These are phyloP conservation scores for Cenchrus americanus DNA, from an alignment of 176 grass and related monocot species.

Conservation along the genomic window DNA sequence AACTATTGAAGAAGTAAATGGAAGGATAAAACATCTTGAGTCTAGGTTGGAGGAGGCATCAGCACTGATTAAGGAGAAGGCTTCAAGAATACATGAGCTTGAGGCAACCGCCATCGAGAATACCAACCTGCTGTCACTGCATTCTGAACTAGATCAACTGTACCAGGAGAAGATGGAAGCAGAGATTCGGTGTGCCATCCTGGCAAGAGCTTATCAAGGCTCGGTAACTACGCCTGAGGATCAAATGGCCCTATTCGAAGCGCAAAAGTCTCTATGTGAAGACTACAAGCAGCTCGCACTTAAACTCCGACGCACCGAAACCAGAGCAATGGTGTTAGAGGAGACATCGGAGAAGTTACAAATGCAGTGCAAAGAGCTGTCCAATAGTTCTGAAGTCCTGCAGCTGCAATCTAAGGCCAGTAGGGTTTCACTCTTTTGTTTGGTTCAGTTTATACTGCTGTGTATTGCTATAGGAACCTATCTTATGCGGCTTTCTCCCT, in stretches of 20 bases:
- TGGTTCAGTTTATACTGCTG: slow-evolving; percentile 66
- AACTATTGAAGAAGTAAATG: slow-evolving; percentile 40
- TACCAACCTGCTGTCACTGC: neutral
- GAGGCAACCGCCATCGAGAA: slow-evolving; percentile 18
- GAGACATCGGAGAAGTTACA: slow-evolving; percentile 57
- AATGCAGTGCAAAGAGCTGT: slow-evolving; percentile 45
- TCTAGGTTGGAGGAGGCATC: slow-evolving; percentile 49
- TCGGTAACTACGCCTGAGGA: slow-evolving; percentile 40
- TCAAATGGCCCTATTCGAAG: slow-evolving; percentile 54
- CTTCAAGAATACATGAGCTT: slow-evolving; percentile 50
- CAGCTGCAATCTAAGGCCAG: slow-evolving; percentile 58
- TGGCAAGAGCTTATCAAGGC: slow-evolving; percentile 51
- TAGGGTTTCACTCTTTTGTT: slow-evolving; percentile 57
- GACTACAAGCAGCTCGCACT: slow-evolving; percentile 55
- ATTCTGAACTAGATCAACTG: slow-evolving; percentile 61
- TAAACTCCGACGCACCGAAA: slow-evolving; percentile 48
- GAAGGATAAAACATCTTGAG: slow-evolving; percentile 48
- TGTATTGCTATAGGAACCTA: slow-evolving; percentile 53
- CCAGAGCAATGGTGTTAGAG: slow-evolving; percentile 40
- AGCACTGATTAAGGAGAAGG: slow-evolving; percentile 47
- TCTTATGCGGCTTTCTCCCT: slow-evolving; percentile 53
- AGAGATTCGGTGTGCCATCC: slow-evolving; percentile 63
- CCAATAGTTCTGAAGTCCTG: slow-evolving; percentile 50
- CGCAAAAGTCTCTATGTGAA: slow-evolving; percentile 45
- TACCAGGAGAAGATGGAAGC: slow-evolving; percentile 63